Evolutionary conservation across 2,329 filamentous ascomycete genomes (phyloP).

Genomic region (Penicillium sp.): DNA sequence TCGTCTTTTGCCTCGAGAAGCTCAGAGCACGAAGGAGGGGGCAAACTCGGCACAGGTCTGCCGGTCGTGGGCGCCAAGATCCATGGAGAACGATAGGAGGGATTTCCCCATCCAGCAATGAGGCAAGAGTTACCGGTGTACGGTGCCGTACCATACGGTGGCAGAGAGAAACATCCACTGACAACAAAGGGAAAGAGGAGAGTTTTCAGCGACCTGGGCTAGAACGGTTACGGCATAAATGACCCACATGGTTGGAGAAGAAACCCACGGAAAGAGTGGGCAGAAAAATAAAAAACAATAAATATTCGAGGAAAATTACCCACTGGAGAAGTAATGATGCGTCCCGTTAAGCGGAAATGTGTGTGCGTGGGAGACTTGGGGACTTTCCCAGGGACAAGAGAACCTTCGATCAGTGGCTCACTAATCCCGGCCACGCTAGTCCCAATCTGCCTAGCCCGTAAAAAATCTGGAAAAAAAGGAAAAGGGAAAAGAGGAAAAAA

Average conservation of each 20-base stretch:
- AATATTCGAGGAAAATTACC: slow-evolving; percentile 16
- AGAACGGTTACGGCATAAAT: slow-evolving; percentile 18
- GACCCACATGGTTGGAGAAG: slow-evolving; percentile 20
- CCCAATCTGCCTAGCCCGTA: slow-evolving; percentile 12
- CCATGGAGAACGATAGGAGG: slow-evolving; percentile 16
- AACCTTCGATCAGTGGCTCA: slow-evolving; percentile 28
- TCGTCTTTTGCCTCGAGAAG: slow-evolving; percentile 15
- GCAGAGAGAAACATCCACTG: slow-evolving; percentile 7
- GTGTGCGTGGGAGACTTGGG: slow-evolving; percentile 21
- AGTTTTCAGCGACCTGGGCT: slow-evolving; percentile 24
- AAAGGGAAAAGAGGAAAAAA: slow-evolving; percentile 14
- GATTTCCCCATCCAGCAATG: slow-evolving; percentile 23
- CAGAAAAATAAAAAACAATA: slow-evolving; percentile 19
- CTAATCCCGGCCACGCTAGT: slow-evolving; percentile 26
- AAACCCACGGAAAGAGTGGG: slow-evolving; percentile 22
- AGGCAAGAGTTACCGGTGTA: slow-evolving; percentile 22
- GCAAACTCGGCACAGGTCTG: slow-evolving; percentile 31
- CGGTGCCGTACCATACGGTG: slow-evolving; percentile 20
- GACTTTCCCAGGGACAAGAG: slow-evolving; percentile 25
- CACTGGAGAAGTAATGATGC: slow-evolving; percentile 21
- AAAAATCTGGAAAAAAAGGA: slow-evolving; percentile 17
- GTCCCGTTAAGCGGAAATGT: slow-evolving; percentile 27
- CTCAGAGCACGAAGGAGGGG: slow-evolving; percentile 18
- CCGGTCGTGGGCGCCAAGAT: slow-evolving; percentile 24
- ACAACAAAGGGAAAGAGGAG: slow-evolving; percentile 25